A percentile compares a stretch with the other conserved stretches of the same genome.
These are phyloP conservation scores for Brettanomyces anomalus DNA, from an alignment of 805 yeast species.

Conservation along the genomic window DNA sequence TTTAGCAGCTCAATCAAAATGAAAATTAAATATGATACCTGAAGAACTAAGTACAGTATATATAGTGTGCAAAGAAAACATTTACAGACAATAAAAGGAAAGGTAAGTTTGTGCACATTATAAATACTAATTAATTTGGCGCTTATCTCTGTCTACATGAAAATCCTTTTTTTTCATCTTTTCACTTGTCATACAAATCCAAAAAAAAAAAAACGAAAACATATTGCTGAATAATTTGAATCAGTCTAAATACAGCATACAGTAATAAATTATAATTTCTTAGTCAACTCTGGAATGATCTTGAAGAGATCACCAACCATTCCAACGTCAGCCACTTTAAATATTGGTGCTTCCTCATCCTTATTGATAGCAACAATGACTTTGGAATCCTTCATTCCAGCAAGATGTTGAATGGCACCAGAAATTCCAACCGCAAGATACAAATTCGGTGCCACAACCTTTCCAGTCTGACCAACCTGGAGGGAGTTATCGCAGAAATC, in stretches of 20 bases:
- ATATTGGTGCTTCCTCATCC: constrained; percentile 91
- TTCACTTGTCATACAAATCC: no score
- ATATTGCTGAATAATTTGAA: neutral
- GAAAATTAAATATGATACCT: neutral
- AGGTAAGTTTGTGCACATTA: neutral
- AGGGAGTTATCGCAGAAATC: constrained; percentile 94
- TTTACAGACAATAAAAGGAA: neutral
- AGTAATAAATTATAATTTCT: constrained; percentile 38
- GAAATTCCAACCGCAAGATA: constrained; percentile 91
- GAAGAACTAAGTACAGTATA: no score
- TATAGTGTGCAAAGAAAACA: no score
- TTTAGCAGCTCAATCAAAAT: neutral
- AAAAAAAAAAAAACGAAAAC: neutral
- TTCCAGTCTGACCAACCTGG: constrained; percentile 98
- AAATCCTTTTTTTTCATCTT: neutral
- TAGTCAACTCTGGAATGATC: constrained; percentile 83
- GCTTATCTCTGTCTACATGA: neutral
- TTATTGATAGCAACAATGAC: constrained; percentile 90
- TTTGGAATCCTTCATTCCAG: constrained; percentile 97
- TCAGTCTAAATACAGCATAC: neutral
- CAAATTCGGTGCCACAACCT: constrained; percentile 92
- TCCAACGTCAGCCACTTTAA: constrained; percentile 84
- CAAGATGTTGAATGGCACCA: constrained; percentile 97
- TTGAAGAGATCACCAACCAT: constrained; percentile 83
- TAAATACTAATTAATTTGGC: no score